A percentile compares a stretch with the other conserved stretches of the same genome.
phyloP scores from a whole-genome alignment of 768 basidiomycete species.

The Crassisporium funariophilum region DNA sequence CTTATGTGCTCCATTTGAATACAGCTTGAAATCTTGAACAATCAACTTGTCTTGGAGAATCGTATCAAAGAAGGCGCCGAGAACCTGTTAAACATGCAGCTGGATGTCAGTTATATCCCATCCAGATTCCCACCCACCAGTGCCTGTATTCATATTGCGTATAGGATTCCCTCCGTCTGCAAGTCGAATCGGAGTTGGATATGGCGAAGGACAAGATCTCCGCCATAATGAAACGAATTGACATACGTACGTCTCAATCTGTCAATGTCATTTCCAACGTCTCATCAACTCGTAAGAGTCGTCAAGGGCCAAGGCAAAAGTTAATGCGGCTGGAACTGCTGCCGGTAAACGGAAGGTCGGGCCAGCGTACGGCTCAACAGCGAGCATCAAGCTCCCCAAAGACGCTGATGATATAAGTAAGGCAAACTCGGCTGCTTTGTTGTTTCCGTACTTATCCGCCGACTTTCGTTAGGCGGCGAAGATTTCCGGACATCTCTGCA shows the following conservation, averaged over 20 bases:
- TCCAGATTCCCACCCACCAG: constrained; percentile 5
- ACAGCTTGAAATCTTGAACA: constrained; percentile 69
- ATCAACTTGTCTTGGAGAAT: constrained; percentile 72
- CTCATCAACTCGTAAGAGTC: constrained; percentile 29
- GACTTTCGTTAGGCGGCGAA: constrained; percentile 41
- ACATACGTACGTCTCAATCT: constrained; percentile 43
- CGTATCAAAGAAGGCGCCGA: constrained; percentile 92
- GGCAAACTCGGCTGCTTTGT: constrained; percentile 3
- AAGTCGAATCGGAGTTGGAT: constrained; percentile 78
- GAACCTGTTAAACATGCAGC: constrained; percentile 74
- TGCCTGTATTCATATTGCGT: constrained; percentile 7
- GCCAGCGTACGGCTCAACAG: constrained; percentile 11
- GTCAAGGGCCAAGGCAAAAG: constrained; percentile 22
- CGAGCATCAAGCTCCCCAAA: constrained; percentile 18
- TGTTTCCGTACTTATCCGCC: not conserved
- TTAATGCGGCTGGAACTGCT: constrained; percentile 8
- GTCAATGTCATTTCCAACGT: not conserved
- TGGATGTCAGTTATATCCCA: constrained; percentile 43
- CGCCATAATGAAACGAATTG: constrained; percentile 60
- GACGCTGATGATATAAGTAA: constrained; percentile 43
- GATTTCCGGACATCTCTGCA: constrained; percentile 75
- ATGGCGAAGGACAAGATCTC: constrained; percentile 76
- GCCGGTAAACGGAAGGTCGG: constrained; percentile 18
- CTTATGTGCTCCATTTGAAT: constrained; percentile 4
- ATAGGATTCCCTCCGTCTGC: constrained; percentile 64